Conservation (phyloP, 2,329 filamentous ascomycete genomes). For the Aureobasidium sp. region DNA sequence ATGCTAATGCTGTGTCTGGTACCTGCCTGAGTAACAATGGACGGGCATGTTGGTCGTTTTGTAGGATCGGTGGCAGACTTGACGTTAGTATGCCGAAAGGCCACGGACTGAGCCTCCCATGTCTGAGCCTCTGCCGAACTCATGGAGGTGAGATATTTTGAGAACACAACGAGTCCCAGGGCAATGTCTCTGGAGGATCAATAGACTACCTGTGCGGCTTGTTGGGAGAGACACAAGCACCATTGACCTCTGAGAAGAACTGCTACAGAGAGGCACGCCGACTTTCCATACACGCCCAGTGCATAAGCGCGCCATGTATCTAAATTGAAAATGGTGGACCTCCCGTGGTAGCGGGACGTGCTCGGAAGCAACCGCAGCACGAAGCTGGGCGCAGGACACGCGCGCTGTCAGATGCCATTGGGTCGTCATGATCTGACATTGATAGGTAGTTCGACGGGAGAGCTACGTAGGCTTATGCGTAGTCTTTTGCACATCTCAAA, state of each 20-base stretch:
- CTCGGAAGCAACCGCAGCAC: slow-evolving; percentile 9
- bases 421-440: slow-evolving; percentile 11
- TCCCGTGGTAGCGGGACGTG: slow-evolving; percentile 5
- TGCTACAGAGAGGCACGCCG: slow-evolving; percentile 1
- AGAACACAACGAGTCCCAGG: slow-evolving; percentile 2
- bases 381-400: background rate
- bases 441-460: background rate
- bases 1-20: background rate
- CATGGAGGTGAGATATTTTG: slow-evolving; percentile 12
- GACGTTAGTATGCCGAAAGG: slow-evolving; percentile 3
- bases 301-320: slow-evolving; percentile 11
- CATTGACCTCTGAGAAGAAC: background rate
- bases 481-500: background rate
- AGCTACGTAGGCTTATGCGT: slow-evolving; percentile 4
- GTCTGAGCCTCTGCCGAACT: slow-evolving; percentile 11
- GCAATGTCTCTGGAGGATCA: slow-evolving; percentile 10
- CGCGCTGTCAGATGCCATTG: slow-evolving; percentile 8
- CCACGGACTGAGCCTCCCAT: slow-evolving; percentile 8
- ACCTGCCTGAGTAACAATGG: slow-evolving; percentile 5
- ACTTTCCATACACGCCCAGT: slow-evolving; percentile 8
- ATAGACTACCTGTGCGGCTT: slow-evolving; percentile 3
- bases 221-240: slow-evolving; percentile 5
- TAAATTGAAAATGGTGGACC: slow-evolving; percentile 9
- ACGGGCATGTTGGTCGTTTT: slow-evolving; percentile 5
- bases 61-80: slow-evolving; percentile 7